These are phyloP conservation scores for Polymyxa betae DNA, from an alignment of 208 protist genomes.

Conservation along the genomic window DNA sequence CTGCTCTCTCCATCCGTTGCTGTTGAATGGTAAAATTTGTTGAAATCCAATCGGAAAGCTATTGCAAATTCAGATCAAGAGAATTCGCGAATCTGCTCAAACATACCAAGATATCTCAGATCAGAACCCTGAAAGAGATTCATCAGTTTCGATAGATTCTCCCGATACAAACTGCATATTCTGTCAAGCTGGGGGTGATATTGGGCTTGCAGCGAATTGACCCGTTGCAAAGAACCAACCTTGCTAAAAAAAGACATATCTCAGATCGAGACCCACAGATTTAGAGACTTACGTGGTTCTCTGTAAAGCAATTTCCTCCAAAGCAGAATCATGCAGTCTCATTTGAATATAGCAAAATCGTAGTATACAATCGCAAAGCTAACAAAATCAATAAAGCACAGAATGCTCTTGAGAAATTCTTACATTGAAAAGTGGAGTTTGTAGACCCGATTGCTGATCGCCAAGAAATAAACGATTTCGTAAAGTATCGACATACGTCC, in stretches of 20 bases:
- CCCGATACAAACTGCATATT: neutral
- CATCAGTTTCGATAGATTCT: neutral
- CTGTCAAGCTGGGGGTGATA: neutral
- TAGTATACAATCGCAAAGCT: conserved; percentile 41
- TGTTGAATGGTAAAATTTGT: too few species aligned
- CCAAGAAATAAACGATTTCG: neutral
- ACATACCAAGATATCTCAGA: neutral
- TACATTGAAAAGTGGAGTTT: neutral
- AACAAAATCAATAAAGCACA: neutral
- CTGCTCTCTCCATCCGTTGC: too few species aligned
- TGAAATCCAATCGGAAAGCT: too few species aligned
- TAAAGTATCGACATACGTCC: neutral
- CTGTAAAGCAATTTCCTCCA: neutral
- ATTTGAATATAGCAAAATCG: neutral
- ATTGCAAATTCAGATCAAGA: too few species aligned
- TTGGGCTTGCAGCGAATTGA: neutral
- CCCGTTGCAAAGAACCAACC: neutral
- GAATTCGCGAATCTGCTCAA: too few species aligned
- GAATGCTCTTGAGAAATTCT: neutral
- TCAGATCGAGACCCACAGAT: neutral
- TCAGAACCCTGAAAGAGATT: neutral
- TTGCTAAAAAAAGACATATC: neutral
- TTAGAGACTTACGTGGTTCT: neutral
- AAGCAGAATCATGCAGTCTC: conserved; percentile 9
- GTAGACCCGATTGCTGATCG: neutral